Base-by-base conservation (phyloP, 345 rosid species). In the Linum tenue region DNA sequence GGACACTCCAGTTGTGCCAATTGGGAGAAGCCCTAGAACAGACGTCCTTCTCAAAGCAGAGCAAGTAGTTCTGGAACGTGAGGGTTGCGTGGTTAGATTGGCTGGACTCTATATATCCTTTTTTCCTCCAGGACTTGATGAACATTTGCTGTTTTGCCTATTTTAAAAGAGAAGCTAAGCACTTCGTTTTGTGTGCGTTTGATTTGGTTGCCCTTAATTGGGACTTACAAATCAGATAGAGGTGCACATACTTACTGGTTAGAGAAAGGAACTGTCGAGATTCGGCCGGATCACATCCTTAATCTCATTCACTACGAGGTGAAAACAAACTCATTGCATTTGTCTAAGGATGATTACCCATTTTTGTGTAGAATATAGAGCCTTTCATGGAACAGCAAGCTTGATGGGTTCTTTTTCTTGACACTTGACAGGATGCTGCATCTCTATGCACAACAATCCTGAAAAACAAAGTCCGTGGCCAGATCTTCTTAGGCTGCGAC, bases 101-200 rank as follows among this genome's bases (percentile, higher is more conserved):
- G 96, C 95, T 63, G 96, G 97, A 73, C 97, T 94, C 59, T 90
- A 94, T 74, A 94, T 94, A 94, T 94, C 99, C 99, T 94, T 82
- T 72, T 36, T 17, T 38, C 57, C 44, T 1, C 48, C 67, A 68
- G 37, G 39, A 60, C 31, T 37, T 38, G 16, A 36, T 72, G 42
- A 44, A 37, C 53, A 57, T 66, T 22, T 22, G 31, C 31, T 22
- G 31, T 22, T 22, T 22, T 22, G 31, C 31, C 31, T 22, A 22
- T 22, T 66, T 43, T 62, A 53, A 66, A 39, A 67, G 31, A 53
- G 53, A 71, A 63, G 70, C 37, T 38, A 63, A 69, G 64, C 12
- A 60, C 37, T 55, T 63, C 56, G 9, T 4, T 1, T 62, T 37
- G 50, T 56, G 4, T 22, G 16, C 42, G 59, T 51, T 55, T 74